These are phyloP conservation scores for Aethionema arabicum DNA, from an alignment of 345 rosid genomes.

Conservation along the genomic window DNA sequence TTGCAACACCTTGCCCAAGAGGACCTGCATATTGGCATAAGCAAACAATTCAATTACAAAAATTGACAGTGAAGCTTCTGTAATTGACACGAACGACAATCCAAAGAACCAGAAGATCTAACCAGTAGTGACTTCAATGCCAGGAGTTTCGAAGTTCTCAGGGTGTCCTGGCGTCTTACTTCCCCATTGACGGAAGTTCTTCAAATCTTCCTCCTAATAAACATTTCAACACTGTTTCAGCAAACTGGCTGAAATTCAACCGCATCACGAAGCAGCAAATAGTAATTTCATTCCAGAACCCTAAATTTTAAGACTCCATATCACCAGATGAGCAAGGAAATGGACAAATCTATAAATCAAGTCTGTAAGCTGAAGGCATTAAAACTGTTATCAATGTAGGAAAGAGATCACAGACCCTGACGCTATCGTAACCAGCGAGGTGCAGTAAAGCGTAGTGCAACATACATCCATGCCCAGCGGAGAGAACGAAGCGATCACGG, in stretches of 20 bases:
- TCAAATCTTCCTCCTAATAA: conserved; percentile 72
- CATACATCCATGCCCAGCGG: conserved; percentile 98
- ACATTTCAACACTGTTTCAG: conserved; percentile 10
- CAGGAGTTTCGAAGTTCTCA: conserved; percentile 90
- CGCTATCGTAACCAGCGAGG: conserved; percentile 95
- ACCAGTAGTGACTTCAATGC: conserved; percentile 89
- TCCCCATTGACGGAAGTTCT: conserved; percentile 80
- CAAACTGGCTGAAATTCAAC: background rate
- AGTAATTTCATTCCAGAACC: background rate
- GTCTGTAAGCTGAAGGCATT: background rate
- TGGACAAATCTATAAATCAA: background rate
- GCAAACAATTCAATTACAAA: background rate
- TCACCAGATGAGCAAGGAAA: background rate
- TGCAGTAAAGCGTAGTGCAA: conserved; percentile 90
- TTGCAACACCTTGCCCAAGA: conserved; percentile 83
- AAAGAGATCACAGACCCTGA: conserved; percentile 45
- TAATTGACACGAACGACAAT: background rate
- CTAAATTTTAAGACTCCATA: background rate
- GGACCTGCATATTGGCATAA: conserved; percentile 47
- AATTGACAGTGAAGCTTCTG: background rate
- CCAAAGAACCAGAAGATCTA: conserved; percentile 20
- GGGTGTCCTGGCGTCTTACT: conserved; percentile 88
- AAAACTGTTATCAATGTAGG: background rate
- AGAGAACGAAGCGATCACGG: conserved; percentile 90
- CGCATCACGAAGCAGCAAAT: background rate